These are phyloP conservation scores for Leucocoprinus leucothites DNA, from an alignment of 768 basidiomycete species.

Conservation along the genomic window DNA sequence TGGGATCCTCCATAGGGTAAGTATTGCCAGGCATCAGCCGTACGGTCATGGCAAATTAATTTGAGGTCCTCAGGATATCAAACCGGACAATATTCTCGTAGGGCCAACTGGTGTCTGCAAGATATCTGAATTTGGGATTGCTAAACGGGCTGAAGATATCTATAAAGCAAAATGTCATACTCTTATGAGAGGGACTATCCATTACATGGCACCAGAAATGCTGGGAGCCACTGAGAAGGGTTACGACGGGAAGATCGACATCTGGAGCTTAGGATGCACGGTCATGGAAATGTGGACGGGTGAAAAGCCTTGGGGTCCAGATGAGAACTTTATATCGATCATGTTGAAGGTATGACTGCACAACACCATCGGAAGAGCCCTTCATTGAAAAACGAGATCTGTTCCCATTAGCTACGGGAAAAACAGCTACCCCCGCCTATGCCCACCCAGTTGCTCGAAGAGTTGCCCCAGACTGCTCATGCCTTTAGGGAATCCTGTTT, in stretches of 20 bases:
- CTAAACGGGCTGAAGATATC: conserved; percentile 80
- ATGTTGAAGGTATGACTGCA: conserved; percentile 66
- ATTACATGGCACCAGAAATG: conserved; percentile 96
- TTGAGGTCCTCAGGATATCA: conserved; percentile 61
- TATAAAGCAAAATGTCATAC: conserved; percentile 59
- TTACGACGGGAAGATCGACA: conserved; percentile 93
- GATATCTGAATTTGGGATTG: conserved; percentile 95
- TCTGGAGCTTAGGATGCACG: conserved; percentile 94
- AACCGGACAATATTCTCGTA: conserved; percentile 92
- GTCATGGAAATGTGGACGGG: conserved; percentile 96
- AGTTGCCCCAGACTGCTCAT: conserved; percentile 56
- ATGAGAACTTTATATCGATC: conserved; percentile 63
- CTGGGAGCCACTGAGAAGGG: conserved; percentile 66
- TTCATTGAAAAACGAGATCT: neutral
- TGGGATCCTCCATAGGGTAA: conserved; percentile 83
- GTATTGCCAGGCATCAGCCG: conserved; percentile 9
- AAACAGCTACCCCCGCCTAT: conserved; percentile 72
- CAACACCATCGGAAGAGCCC: neutral
- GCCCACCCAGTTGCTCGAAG: conserved; percentile 51
- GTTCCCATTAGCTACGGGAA: conserved; percentile 52
- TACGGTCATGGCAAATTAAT: conserved; percentile 1
- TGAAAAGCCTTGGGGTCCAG: conserved; percentile 80
- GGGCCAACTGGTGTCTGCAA: conserved; percentile 85
- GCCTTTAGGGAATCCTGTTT: conserved; percentile 81
- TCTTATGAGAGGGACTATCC: conserved; percentile 85